A percentile compares a stretch with the other conserved stretches of the same genome.
These are phyloP conservation scores for Helotiales sp. DNA, from an alignment of 2,329 filamentous ascomycete genomes.

Conservation along the genomic window DNA sequence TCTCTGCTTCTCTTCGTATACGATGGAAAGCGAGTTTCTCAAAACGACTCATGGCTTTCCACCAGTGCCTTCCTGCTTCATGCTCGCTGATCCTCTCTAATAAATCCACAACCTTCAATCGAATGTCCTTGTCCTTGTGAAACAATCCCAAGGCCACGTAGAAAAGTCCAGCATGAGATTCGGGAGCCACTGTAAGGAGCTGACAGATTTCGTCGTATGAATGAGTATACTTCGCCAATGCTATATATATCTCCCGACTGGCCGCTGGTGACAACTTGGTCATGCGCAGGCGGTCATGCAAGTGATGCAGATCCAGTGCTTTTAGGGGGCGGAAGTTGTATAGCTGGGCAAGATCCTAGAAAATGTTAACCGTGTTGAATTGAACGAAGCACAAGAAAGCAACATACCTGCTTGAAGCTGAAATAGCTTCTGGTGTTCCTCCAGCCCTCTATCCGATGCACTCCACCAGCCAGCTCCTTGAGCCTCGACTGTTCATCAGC, in stretches of 20 bases:
- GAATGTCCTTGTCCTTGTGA: constrained; percentile 80
- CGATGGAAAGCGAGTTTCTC: constrained; percentile 83
- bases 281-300: constrained; percentile 86
- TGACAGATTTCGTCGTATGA: constrained; percentile 85
- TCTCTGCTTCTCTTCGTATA: constrained; percentile 66
- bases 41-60: constrained; percentile 81
- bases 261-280: constrained; percentile 75
- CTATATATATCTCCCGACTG: constrained; percentile 81
- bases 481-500: constrained; percentile 76
- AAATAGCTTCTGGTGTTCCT: constrained; percentile 94
- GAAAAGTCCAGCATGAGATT: constrained; percentile 85
- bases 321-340: constrained; percentile 69
- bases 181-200: constrained; percentile 77
- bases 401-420: constrained; percentile 79
- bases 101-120: constrained; percentile 74
- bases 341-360: constrained; percentile 63
- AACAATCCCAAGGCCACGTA: constrained; percentile 90
- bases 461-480: constrained; percentile 86
- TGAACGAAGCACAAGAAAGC: constrained; percentile 25
- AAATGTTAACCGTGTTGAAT: constrained; percentile 30
- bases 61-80: constrained; percentile 91
- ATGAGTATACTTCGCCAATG: constrained; percentile 72
- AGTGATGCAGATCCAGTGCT: constrained; percentile 83
- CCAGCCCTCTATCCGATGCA: constrained; percentile 94
- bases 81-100: constrained; percentile 82